These are phyloP conservation scores for Daldinia bambusicola DNA, from an alignment of 495 filamentous ascomycete genomes.

Conservation along the genomic window DNA sequence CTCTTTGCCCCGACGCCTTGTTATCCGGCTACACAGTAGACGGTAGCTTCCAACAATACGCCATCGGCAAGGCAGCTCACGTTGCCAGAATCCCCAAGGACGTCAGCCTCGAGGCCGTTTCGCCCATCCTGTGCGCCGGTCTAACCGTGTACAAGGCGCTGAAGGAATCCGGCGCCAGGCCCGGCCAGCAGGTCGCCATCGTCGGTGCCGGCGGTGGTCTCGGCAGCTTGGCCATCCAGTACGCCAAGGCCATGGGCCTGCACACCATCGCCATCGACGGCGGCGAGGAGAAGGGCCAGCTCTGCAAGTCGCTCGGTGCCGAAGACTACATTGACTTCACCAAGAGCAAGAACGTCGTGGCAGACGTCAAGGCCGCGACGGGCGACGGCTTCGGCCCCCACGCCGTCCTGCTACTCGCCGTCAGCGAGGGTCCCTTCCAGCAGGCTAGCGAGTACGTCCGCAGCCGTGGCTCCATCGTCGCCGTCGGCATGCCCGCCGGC, in stretches of 20 bases:
- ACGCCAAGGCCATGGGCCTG: constrained; percentile 89
- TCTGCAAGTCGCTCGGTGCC: constrained; percentile 75
- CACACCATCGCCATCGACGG: constrained; percentile 80
- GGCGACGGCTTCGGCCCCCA: constrained; percentile 84
- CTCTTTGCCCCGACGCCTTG: constrained; percentile 75
- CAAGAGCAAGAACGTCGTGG: constrained; percentile 76
- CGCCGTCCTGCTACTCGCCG: constrained; percentile 86
- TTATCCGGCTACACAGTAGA: constrained; percentile 93
- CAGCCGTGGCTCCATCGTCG: constrained; percentile 79
- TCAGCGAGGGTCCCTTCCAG: constrained; percentile 90
- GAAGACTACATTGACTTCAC: constrained; percentile 80
- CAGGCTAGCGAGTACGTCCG: constrained; percentile 87
- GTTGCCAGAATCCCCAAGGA: constrained; percentile 82
- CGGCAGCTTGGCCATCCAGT: constrained; percentile 83
- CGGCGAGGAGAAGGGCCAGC: constrained; percentile 78
- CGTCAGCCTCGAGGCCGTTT: constrained; percentile 76
- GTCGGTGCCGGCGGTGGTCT: constrained; percentile 91
- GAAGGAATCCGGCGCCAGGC: constrained; percentile 78
- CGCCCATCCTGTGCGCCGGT: constrained; percentile 87
- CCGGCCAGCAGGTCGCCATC: constrained; percentile 84
- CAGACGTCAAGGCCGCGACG: constrained; percentile 81
- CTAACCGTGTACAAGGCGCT: constrained; percentile 94
- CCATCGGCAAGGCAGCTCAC: constrained; percentile 84
- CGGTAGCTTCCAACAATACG: constrained; percentile 93
- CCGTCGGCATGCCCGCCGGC: constrained; percentile 83